Evolutionary conservation across 495 filamentous ascomycete genomes (phyloP).

Genomic region (Podospora pseudocomata): DNA sequence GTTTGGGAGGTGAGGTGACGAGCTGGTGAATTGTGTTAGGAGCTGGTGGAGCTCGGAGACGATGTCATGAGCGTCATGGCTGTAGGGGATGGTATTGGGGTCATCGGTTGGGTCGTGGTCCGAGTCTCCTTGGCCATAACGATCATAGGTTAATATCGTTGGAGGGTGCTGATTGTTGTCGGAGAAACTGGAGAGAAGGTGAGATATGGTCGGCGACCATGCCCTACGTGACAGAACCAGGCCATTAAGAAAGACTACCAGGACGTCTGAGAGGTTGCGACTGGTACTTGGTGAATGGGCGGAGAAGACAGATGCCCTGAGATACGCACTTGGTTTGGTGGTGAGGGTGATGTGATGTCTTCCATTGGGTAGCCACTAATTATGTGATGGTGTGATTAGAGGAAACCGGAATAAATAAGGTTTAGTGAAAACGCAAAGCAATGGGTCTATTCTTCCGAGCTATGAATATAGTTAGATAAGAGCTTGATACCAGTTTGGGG

Average conservation of each 20-base stretch:
- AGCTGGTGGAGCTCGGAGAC: constrained; percentile 53
- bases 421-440: too few relatives aligned
- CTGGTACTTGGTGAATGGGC: constrained; percentile 2
- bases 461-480: neutral
- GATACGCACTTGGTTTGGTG: constrained; percentile 26
- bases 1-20: neutral
- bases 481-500: neutral
- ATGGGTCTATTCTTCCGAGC: neutral
- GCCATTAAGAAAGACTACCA: constrained; percentile 63
- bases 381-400: neutral
- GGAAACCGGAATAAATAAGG: neutral
- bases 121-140: constrained; percentile 59
- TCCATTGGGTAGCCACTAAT: constrained; percentile 17
- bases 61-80: constrained; percentile 49
- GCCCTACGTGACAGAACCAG: constrained; percentile 49
- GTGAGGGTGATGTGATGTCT: constrained; percentile 17
- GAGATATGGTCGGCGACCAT: constrained; percentile 47
- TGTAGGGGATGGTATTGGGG: constrained; percentile 40
- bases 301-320: constrained; percentile 18
- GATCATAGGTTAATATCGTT: constrained; percentile 57
- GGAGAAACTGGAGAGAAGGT: constrained; percentile 29
- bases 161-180: constrained; percentile 19
- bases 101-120: constrained; percentile 53
- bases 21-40: constrained; percentile 37
- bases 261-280: constrained; percentile 26